A percentile compares a stretch with the other conserved stretches of the same genome.
phyloP scores from a whole-genome alignment of 2,329 filamentous ascomycete species.

The Trematosphaeria pertusa region DNA sequence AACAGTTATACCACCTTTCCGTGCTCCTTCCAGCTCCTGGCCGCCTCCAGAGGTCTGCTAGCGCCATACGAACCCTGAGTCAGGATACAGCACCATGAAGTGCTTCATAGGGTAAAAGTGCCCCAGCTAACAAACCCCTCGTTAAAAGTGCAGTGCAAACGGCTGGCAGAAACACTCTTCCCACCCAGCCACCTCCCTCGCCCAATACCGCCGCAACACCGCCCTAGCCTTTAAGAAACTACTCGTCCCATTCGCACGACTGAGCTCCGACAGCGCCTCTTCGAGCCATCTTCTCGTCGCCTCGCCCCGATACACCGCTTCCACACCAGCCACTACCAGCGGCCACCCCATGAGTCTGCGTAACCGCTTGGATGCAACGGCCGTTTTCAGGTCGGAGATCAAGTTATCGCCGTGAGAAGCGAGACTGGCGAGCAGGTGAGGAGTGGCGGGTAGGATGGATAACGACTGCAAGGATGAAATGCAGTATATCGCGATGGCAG shows the following conservation, averaged over 20 bases:
- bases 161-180: slow-evolving; percentile 38
- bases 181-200: slow-evolving; percentile 27
- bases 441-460: slow-evolving; percentile 21
- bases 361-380: slow-evolving; percentile 14
- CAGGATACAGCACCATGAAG: too few species aligned
- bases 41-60: too few species aligned
- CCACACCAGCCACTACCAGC: slow-evolving; percentile 34
- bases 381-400: slow-evolving; percentile 10
- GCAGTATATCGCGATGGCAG: slow-evolving; percentile 34
- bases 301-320: slow-evolving; percentile 27
- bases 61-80: too few species aligned
- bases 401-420: slow-evolving; percentile 21
- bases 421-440: slow-evolving; percentile 25
- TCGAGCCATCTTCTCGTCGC: slow-evolving; percentile 28
- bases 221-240: slow-evolving; percentile 29
- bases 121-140: too few species aligned
- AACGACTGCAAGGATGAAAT: slow-evolving; percentile 35
- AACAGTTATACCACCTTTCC: too few species aligned
- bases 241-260: slow-evolving; percentile 26
- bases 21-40: too few species aligned
- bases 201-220: slow-evolving; percentile 34
- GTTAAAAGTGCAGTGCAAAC: slow-evolving; percentile 32
- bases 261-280: slow-evolving; percentile 20
- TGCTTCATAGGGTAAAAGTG: too few species aligned
- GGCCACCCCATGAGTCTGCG: slow-evolving; percentile 32